Evolutionary conservation across 2,329 filamentous ascomycete genomes (phyloP), one percentile per base, ranked within the genome.

Genomic region (Trichoderma sp.): DNA sequence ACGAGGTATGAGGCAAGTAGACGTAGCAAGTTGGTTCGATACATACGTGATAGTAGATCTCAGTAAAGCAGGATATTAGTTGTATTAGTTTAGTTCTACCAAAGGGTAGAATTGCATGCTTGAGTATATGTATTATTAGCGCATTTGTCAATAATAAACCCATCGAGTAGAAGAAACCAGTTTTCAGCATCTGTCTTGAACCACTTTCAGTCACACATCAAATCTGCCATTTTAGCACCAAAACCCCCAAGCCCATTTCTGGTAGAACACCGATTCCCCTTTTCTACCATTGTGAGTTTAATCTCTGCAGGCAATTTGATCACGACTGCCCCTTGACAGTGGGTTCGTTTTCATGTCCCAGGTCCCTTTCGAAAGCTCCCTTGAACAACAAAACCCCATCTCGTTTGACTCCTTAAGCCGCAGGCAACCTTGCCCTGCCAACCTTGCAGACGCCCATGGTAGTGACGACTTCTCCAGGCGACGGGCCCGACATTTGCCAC

Each of bases 401-500:
- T 6, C 33, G 12, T 6, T 7, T 27, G 4, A 5, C 6, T 56
- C 7, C n/a, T 11, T 50, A 60, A 74, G n/a, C 31, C 24, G 31
- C 24, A 24, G 75, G 71, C 21, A 65, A 33, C 50, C n/a, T 35
- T 11, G 73, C 45, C 21, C 63, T 62, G n/a, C 66, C 64, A 8
- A 76, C 66, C 31, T 75, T 77, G 31, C 75, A 76, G 31, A 35
- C 62, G 3, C 84, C 84, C 0, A 85, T 45, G 4, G 79, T 76
- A 3, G 79, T 80, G n/a, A 79, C 79, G 29, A 81, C 82, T 79
- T 85, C 85, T 3, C 84, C 85, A 4, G 85, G 84, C 16, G 84
- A 68, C 6, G 82, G 81, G 0, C 84, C 85, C 1, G 78, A 79
- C 21, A 79, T 75, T 66, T 85, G 80, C 75, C 80, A 85, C n/a